Base-by-base conservation (phyloP, 768 basidiomycete genomes). In the Paxillus ammoniavirescens region DNA sequence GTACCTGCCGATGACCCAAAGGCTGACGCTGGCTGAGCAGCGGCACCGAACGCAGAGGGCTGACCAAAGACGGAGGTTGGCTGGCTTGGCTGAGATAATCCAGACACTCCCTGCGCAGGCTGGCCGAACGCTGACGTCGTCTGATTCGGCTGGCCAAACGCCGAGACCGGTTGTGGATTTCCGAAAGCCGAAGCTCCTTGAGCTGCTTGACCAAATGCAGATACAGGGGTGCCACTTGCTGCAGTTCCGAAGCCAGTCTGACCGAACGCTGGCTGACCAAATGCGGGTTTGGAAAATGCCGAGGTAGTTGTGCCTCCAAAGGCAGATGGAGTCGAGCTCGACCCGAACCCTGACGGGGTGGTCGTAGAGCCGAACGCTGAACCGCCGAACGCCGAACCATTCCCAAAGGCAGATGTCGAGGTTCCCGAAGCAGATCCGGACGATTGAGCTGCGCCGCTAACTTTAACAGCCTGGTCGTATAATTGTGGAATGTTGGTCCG, bases 381-480 rank as follows among this genome's bases (percentile, higher is more conserved):
- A 13, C 63, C 49, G 21, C 68, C 64, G 47, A 69, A 68, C 31
- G 69, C 21, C 21, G 21, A 21, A 2, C 21, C 21, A 21, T 3
- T 49, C 21, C 68, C 50, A 43, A 62, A 59, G 10, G 62, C 42
- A 13, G 72, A 64, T 0, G 38, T 52, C 0, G 67, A 45, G 13
- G 55, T 23, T 9, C 44, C 59, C 14, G 57, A 61, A 5, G 55
- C 23, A 30, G 58, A 33, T 10, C 49, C 30, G 36, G 51, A 17
- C 13, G 17, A 54, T 14, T 67, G 50, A 14, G 57, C 38, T 26
- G 68, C 60, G 38, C 53, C 53, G 52, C 76, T 79, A 53, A 76
- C 72, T 56, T 77, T 77, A 9, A 69, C 51, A 1, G 86, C 84
- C 60, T 81, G 77, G 13, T 84, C 77, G 50, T 77, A 82, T 0